These are phyloP conservation scores for Pyrrhoderma lamaoense DNA, from an alignment of 1,284 basidiomycete species.

Conservation along the genomic window DNA sequence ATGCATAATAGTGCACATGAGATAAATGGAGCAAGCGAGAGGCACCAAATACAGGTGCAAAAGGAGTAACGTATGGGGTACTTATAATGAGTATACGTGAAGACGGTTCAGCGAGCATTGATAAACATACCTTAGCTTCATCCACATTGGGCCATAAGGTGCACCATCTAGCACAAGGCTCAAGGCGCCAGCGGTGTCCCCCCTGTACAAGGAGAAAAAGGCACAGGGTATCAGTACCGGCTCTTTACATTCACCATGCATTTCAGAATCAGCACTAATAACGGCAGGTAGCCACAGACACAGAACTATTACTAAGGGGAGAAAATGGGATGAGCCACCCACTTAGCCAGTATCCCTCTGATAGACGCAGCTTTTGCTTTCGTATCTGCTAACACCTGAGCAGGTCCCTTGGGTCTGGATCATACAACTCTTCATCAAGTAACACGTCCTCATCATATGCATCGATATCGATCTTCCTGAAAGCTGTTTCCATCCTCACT, in stretches of 20 bases:
- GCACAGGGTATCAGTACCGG: not conserved
- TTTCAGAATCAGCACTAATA: too few relatives aligned
- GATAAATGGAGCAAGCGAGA: too few relatives aligned
- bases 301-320: not conserved
- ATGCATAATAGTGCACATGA: too few relatives aligned
- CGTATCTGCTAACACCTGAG: conserved; percentile 69
- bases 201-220: conserved; percentile 35
- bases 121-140: conserved; percentile 72
- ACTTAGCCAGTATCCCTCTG: conserved; percentile 70
- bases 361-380: conserved; percentile 71
- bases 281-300: not conserved
- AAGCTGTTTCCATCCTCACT: conserved; percentile 67
- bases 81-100: too few relatives aligned
- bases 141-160: conserved; percentile 83
- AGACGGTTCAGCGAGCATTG: too few relatives aligned
- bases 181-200: conserved; percentile 71
- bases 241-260: not conserved
- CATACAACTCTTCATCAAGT: conserved; percentile 79
- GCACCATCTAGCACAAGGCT: conserved; percentile 63
- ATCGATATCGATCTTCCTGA: conserved; percentile 94
- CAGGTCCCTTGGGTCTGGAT: conserved; percentile 79
- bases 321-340: conserved; percentile 21
- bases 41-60: too few relatives aligned
- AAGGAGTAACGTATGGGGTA: too few relatives aligned
- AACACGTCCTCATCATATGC: conserved; percentile 88